Base-by-base conservation (phyloP, 805 yeast genomes). In the Barnettozyma wickerhamii region DNA sequence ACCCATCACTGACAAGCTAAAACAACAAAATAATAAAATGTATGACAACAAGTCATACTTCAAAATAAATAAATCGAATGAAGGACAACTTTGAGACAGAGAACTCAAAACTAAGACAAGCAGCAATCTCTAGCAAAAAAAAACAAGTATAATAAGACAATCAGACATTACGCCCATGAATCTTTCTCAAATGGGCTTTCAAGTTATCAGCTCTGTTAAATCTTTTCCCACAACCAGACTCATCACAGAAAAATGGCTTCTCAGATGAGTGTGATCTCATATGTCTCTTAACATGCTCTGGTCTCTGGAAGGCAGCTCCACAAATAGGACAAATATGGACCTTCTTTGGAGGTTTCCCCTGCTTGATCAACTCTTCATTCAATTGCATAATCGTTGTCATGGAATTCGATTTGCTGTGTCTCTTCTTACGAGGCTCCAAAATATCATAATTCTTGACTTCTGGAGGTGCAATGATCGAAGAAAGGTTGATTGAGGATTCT, bases 201-300 rank as follows among this genome's bases (percentile, higher is more conserved):
- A 89, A 68, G 63, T 89, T 95, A 49, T 89, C 90, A 42, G 81
- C 81, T 48, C 95, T 70, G 28, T 79, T 72, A 56, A 87, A 87
- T 27, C 77, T 59, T 46, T 81, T 80, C 2, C 66, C 71, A 63
- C 95, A 87, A 79, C 46, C 86, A 58, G 56, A 77, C 13, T 65
- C 66, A 6, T 67, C 63, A 60, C 96, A 85, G 28, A 59, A 60
- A 55, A 75, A 89, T 0, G 96, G 95, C 44, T 95, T 72, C 48
- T 84, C 91, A 47, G 78, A 75, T 5, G 88, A 77, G 60, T 89
- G 97, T 1, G 89, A 70, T 49, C 89, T 71, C 58, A 71, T 64
- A 61, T 89, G 96, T 52, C 81, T 84, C 45, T 72, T 81, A 21
- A 81, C 88, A 58, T 81, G 88, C 52, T 81, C 88, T 3, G 88